phyloP scores from a whole-genome alignment of 768 basidiomycete genomes.

The Collybia sp. region DNA sequence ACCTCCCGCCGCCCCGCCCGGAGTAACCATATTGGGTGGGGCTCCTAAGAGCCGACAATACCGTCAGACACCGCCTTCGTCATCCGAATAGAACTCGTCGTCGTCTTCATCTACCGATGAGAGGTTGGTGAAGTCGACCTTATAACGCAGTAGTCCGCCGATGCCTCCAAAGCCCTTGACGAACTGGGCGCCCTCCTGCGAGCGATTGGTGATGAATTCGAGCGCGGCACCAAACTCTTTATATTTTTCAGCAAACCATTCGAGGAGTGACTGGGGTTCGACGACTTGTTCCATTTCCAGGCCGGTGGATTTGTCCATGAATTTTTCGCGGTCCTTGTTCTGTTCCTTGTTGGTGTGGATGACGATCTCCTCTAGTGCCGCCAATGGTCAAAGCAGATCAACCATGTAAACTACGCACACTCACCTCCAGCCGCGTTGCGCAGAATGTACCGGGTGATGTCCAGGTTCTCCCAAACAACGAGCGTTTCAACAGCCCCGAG shows the following conservation, averaged over 20 bases:
- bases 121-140: conserved; percentile 91
- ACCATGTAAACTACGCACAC: conserved; percentile 6
- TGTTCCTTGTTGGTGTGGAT: conserved; percentile 76
- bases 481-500: conserved; percentile 96
- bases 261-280: conserved; percentile 86
- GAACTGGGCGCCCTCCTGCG: conserved; percentile 97
- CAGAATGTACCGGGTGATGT: conserved; percentile 81
- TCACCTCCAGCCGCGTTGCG: conserved; percentile 90
- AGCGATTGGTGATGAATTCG: conserved; percentile 94
- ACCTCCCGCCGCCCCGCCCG: conserved; percentile 57
- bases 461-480: conserved; percentile 98
- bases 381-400: not conserved
- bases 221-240: conserved; percentile 95
- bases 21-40: conserved; percentile 59
- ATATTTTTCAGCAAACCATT: conserved; percentile 99
- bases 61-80: conserved; percentile 79
- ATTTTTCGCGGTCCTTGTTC: conserved; percentile 93
- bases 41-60: conserved; percentile 85
- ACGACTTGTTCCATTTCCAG: conserved; percentile 88
- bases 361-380: conserved; percentile 68
- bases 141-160: conserved; percentile 93
- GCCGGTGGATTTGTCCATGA: conserved; percentile 91
- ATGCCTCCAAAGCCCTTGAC: conserved; percentile 99
- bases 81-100: conserved; percentile 81
- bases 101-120: conserved; percentile 74